These are phyloP conservation scores for Coprinopsis cinerea DNA, from an alignment of 768 basidiomycete genomes.

Conservation along the genomic window DNA sequence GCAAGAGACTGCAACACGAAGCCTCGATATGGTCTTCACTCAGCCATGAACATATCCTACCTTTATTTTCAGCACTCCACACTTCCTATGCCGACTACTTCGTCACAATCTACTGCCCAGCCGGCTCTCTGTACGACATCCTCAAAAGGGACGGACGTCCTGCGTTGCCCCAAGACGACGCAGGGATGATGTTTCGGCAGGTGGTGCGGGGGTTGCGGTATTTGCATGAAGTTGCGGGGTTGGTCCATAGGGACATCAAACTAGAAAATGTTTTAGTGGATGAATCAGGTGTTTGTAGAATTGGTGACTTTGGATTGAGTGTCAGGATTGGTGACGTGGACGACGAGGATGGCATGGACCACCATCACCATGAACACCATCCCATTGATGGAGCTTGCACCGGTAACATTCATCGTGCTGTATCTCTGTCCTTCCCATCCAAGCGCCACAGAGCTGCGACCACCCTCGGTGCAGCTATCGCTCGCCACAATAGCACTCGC, in stretches of 20 bases:
- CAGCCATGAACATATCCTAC: constrained; percentile 81
- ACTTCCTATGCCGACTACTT: constrained; percentile 67
- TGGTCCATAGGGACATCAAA: constrained; percentile 94
- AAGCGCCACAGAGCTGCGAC: constrained; percentile 18
- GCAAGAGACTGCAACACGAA: constrained; percentile 64
- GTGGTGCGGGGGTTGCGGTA: constrained; percentile 79
- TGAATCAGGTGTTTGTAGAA: constrained; percentile 80
- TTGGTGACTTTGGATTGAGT: constrained; percentile 82
- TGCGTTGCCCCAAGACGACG: constrained; percentile 70
- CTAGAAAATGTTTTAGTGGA: constrained; percentile 95
- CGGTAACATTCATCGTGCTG: constrained; percentile 31
- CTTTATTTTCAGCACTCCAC: constrained; percentile 64
- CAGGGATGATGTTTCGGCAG: constrained; percentile 81
- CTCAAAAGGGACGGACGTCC: constrained; percentile 65
- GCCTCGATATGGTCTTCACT: constrained; percentile 67
- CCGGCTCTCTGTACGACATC: constrained; percentile 81
- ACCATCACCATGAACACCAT: constrained; percentile 18
- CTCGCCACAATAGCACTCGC: constrained; percentile 40
- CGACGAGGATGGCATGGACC: constrained; percentile 31
- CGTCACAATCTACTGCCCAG: constrained; percentile 79
- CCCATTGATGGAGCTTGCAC: constrained; percentile 13
- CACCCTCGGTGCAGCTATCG: constrained; percentile 23
- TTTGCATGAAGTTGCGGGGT: constrained; percentile 67
- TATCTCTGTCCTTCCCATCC: constrained; percentile 30
- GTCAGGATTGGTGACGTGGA: constrained; percentile 50